These are phyloP conservation scores for Blastocystis sp. DNA, from an alignment of 352 stramenopile genomes.

Conservation along the genomic window DNA sequence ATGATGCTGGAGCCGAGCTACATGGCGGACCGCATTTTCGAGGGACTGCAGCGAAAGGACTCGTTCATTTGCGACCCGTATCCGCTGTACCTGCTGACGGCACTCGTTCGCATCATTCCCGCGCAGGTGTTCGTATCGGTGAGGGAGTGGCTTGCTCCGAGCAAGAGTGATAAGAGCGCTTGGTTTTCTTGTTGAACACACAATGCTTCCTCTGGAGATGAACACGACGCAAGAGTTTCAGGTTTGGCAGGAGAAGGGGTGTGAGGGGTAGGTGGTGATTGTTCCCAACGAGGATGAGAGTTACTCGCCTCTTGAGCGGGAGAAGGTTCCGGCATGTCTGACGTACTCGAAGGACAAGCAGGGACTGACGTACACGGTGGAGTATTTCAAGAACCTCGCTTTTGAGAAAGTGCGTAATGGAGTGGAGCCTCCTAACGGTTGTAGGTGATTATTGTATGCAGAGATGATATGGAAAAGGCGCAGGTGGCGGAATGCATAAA, in stretches of 20 bases:
- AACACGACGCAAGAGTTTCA: not conserved
- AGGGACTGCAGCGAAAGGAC: not conserved
- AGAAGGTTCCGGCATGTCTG: constrained; percentile 6
- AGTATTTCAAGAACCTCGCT: constrained; percentile 20
- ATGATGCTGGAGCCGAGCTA: constrained; percentile 3
- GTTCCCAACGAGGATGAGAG: constrained; percentile 53
- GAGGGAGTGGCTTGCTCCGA: not conserved
- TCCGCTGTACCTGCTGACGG: not conserved
- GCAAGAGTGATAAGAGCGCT: not conserved
- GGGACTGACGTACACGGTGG: constrained; percentile 33
- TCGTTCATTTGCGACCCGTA: constrained; percentile 28
- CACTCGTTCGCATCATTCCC: not conserved
- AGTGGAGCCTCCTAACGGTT: not conserved
- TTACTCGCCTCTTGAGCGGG: not conserved
- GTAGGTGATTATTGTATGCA: constrained; percentile 25
- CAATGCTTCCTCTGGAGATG: not conserved
- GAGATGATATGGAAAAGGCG: constrained; percentile 31
- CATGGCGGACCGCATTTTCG: constrained; percentile 21
- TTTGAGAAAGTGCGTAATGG: constrained; percentile 25
- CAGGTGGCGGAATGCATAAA: constrained; percentile 32
- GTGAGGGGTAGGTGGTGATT: constrained; percentile 38
- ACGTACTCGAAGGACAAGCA: not conserved
- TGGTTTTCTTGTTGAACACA: not conserved
- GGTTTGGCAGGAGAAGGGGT: not conserved
- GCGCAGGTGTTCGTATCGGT: constrained; percentile 7